phyloP scores from a whole-genome alignment of 805 yeast genomes.

The Kregervanrija fluxuum region DNA sequence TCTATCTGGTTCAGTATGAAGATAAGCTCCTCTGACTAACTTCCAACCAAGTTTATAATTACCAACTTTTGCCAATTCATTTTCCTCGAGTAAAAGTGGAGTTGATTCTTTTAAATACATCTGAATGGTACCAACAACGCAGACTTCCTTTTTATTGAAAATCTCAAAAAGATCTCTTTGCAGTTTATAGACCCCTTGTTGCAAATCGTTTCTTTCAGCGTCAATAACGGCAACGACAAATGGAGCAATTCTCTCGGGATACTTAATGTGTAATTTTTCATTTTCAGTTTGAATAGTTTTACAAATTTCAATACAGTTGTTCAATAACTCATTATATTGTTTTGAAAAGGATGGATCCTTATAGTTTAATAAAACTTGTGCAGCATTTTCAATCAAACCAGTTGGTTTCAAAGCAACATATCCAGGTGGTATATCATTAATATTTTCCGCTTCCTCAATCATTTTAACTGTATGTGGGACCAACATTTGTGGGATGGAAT shows the following conservation, averaged over 20 bases:
- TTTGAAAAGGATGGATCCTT: conserved; percentile 41
- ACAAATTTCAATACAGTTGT: conserved; percentile 59
- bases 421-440: conserved; percentile 78
- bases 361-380: conserved; percentile 59
- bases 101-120: conserved; percentile 77
- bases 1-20: conserved; percentile 80
- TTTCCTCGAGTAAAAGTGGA: conserved; percentile 54
- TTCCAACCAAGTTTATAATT: conserved; percentile 76
- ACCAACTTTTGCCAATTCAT: conserved; percentile 50
- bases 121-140: conserved; percentile 88
- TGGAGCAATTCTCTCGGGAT: conserved; percentile 63
- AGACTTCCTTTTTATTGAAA: conserved; percentile 60
- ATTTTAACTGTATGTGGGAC: conserved; percentile 64
- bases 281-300: conserved; percentile 50
- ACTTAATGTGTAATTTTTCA: conserved; percentile 36
- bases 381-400: conserved; percentile 75
- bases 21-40: conserved; percentile 92
- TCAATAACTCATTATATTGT: conserved; percentile 52
- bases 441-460: conserved; percentile 37
- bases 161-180: conserved; percentile 74
- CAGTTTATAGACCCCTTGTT: conserved; percentile 83
- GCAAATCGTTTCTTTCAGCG: conserved; percentile 86
- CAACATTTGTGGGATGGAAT: conserved; percentile 60
- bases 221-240: conserved; percentile 76
- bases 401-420: conserved; percentile 92